Evolutionary conservation across 768 basidiomycete species (phyloP).

Genomic region (Mycena galericulata): DNA sequence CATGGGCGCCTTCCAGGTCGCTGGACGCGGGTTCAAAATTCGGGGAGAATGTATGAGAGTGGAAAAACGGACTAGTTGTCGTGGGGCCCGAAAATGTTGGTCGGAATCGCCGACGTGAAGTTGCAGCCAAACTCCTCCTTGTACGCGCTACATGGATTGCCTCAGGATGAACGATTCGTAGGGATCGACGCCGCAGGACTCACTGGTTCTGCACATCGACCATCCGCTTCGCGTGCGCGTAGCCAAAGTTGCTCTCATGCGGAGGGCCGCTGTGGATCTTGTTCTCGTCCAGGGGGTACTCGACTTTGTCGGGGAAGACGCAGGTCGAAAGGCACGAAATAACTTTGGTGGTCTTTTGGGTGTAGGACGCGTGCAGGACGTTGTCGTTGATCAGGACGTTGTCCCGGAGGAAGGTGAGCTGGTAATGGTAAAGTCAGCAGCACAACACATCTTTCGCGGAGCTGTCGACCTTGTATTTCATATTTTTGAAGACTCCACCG

Average conservation of each 20-base stretch:
- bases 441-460: not conserved
- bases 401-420: conserved; percentile 94
- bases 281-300: conserved; percentile 91
- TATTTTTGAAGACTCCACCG: conserved; percentile 95
- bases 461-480: conserved; percentile 86
- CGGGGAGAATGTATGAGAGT: not conserved
- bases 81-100: conserved; percentile 3
- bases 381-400: conserved; percentile 97
- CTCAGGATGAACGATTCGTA: not conserved
- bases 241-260: conserved; percentile 96
- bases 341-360: conserved; percentile 76
- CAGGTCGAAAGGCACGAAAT: conserved; percentile 98
- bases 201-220: conserved; percentile 97
- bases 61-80: conserved; percentile 3
- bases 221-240: conserved; percentile 95
- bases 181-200: conserved; percentile 37
- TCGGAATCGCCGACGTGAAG: conserved; percentile 6
- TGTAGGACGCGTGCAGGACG: conserved; percentile 81
- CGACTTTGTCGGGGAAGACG: conserved; percentile 96
- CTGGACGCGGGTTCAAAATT: conserved; percentile 49
- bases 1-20: conserved; percentile 92
- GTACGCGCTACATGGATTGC: conserved; percentile 2
- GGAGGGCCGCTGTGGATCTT: conserved; percentile 95
- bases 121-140: conserved; percentile 18
- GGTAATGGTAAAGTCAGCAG: not conserved